Evolutionary conservation across 495 filamentous ascomycete genomes (phyloP).

Genomic region (Neurospora sp.): DNA sequence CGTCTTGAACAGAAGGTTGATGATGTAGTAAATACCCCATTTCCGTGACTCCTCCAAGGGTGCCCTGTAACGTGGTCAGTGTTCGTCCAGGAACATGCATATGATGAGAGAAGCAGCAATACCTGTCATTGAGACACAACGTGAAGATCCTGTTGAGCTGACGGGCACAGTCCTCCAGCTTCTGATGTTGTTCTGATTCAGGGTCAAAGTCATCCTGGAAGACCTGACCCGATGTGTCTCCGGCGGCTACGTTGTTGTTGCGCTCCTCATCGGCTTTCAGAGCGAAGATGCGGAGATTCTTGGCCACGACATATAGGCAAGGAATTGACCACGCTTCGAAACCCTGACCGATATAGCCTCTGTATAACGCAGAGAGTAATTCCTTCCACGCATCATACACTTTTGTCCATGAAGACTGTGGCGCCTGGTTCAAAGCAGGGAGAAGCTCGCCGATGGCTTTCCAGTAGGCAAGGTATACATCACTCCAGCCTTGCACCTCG

Average conservation of each 20-base stretch:
- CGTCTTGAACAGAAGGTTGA: slow-evolving; percentile 91
- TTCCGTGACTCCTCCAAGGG: slow-evolving; percentile 84
- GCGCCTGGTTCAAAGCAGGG: slow-evolving; percentile 36
- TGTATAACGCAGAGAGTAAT: slow-evolving; percentile 55
- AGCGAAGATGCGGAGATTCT: slow-evolving; percentile 76
- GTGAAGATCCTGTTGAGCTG: slow-evolving; percentile 83
- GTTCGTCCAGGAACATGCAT: background rate
- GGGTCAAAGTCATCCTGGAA: slow-evolving; percentile 70
- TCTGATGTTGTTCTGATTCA: slow-evolving; percentile 61
- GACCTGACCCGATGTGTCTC: slow-evolving; percentile 31
- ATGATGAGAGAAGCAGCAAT: slow-evolving; percentile 16
- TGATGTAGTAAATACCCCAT: slow-evolving; percentile 91
- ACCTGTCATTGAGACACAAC: slow-evolving; percentile 83
- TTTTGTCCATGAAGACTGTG: slow-evolving; percentile 52
- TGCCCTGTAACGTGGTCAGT: slow-evolving; percentile 43
- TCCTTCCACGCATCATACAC: slow-evolving; percentile 85
- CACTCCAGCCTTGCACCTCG: slow-evolving; percentile 66
- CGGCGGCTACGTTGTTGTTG: slow-evolving; percentile 37
- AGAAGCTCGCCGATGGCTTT: slow-evolving; percentile 62
- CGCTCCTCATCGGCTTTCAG: slow-evolving; percentile 71
- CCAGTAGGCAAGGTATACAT: slow-evolving; percentile 78
- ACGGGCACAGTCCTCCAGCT: slow-evolving; percentile 80
- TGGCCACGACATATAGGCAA: slow-evolving; percentile 74
- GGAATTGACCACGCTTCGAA: slow-evolving; percentile 84
- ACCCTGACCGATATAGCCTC: slow-evolving; percentile 57